Evolutionary conservation across 1,139 yeast species (phyloP), one percentile per base, ranked within the genome.

Genomic region (Taphrina wiesneri): DNA sequence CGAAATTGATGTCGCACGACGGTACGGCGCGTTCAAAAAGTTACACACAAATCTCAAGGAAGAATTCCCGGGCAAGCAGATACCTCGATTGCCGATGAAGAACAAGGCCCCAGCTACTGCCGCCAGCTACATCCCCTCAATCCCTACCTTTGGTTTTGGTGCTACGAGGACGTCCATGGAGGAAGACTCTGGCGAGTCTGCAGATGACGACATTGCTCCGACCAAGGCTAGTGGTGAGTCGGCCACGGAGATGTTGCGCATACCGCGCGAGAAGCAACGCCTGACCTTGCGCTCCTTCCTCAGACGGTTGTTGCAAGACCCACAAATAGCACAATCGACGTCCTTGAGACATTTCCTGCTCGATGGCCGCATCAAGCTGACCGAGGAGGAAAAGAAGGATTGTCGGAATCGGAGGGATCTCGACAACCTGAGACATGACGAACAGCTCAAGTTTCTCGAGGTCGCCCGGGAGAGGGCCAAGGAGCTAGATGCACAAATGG

Each of bases 231-330:
- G n/a, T 21, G 49, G 49, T 45, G 49, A 45, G n/a, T 39, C 56
- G n/a, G 67, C 69, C 39, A 17, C 49, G n/a, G 30, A 59, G 34
- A 74, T 28, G 2, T 9, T 45, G n/a, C 49, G 49, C 49, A 45
- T 84, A 5, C 81, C 82, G 0, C 78, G 87, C 25, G 98, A 92
- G 74, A 86, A 85, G 70, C 82, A 90, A 70, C 79, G 98, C 54
- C 80, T 90, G 21, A 83, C 95, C 0, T 77, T 92, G 49, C 79
- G 97, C 65, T 90, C 92, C 0, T 92, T 88, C 73, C 72, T 92
- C 64, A 79, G 81, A 49, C 75, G 81, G 3, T 76, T 91, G 21
- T 72, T 83, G 3, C 78, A 81, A 39, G 82, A 83, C 57, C 80
- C 84, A 1, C 88, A 85, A 63, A 80, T 90, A 0, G 79, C 84